Evolutionary conservation across 176 grass and related monocot species (phyloP).

Genomic region (Oryza punctata): DNA sequence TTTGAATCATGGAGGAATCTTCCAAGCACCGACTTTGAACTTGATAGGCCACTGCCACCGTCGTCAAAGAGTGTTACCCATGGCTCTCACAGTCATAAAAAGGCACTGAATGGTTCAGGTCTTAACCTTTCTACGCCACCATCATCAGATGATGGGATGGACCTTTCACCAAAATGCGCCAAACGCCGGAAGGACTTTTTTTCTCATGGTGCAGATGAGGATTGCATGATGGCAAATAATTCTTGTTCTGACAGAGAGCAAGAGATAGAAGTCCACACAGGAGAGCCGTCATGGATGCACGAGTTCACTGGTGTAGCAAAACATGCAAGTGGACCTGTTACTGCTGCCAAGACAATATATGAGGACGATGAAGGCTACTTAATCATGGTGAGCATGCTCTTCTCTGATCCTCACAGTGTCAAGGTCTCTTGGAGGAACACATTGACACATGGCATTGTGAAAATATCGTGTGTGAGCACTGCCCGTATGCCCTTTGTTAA

Average conservation of each 20-base stretch:
- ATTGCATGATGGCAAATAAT: conserved; percentile 51
- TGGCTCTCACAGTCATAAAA: conserved; percentile 55
- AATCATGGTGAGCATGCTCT: conserved; percentile 66
- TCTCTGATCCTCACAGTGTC: conserved; percentile 57
- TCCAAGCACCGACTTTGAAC: conserved; percentile 74
- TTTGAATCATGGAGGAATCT: conserved; percentile 75
- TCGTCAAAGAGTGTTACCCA: conserved; percentile 42
- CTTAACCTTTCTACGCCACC: conserved; percentile 66
- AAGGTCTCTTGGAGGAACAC: conserved; percentile 79
- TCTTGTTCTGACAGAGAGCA: conserved; percentile 66
- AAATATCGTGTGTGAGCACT: conserved; percentile 74
- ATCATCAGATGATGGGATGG: conserved; percentile 58
- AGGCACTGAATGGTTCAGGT: conserved; percentile 59
- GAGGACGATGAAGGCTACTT: conserved; percentile 75
- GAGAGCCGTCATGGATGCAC: conserved; percentile 62
- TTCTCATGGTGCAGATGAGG: conserved; percentile 48
- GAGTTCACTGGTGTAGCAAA: conserved; percentile 68
- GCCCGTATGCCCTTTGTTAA: conserved; percentile 54
- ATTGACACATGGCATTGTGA: conserved; percentile 64
- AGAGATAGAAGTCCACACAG: conserved; percentile 57
- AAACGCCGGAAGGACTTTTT: conserved; percentile 72
- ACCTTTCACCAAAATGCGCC: conserved; percentile 51
- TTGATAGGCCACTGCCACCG: conserved; percentile 55
- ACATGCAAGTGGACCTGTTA: conserved; percentile 65
- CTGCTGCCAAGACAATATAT: conserved; percentile 73